phyloP scores from a whole-genome alignment of 306 rosid genomes.

The Prinsepia uniflora region DNA sequence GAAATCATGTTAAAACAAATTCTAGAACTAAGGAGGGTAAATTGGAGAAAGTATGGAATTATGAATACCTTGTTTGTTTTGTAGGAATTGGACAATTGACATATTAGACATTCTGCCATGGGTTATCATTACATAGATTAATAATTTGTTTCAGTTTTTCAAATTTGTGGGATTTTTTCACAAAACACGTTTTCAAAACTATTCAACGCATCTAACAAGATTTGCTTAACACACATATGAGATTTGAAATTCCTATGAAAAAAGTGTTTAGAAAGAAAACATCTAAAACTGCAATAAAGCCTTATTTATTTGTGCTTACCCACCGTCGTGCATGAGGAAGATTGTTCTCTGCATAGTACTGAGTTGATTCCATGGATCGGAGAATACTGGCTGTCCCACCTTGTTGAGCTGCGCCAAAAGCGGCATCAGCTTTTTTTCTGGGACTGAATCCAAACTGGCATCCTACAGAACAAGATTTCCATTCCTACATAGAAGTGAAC shows the following conservation, averaged over 20 bases:
- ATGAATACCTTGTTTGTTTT: background rate
- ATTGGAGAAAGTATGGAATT: background rate
- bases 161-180: background rate
- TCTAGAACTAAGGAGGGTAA: background rate
- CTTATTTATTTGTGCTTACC: slow-evolving; percentile 74
- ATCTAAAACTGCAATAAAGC: slow-evolving; percentile 32
- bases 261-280: background rate
- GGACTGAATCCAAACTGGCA: slow-evolving; percentile 58
- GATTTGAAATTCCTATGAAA: slow-evolving; percentile 5
- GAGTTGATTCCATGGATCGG: slow-evolving; percentile 88
- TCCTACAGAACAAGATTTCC: slow-evolving; percentile 68
- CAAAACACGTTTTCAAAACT: background rate
- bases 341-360: slow-evolving; percentile 67
- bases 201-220: background rate
- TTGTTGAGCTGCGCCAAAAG: slow-evolving; percentile 50
- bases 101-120: background rate
- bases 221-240: too few relatives aligned
- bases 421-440: slow-evolving; percentile 54
- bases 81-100: background rate
- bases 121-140: background rate
- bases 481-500: slow-evolving; percentile 45
- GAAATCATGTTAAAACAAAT: background rate
- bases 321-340: slow-evolving; percentile 90
- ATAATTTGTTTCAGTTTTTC: background rate
- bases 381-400: slow-evolving; percentile 54